phyloP scores from a whole-genome alignment of 345 rosid genomes.

The Salix caprea region DNA sequence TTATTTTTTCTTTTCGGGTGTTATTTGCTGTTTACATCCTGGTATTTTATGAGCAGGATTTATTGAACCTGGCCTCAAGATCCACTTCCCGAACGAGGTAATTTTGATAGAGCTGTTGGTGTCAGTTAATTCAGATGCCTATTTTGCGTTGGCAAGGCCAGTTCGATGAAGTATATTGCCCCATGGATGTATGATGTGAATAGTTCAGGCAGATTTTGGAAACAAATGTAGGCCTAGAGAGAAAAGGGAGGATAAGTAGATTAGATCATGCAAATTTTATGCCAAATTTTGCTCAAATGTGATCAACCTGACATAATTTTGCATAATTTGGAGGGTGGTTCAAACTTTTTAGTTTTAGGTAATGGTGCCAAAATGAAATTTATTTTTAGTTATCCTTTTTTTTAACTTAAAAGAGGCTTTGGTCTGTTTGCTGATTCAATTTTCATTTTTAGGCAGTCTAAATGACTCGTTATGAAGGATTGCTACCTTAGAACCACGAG shows the following conservation, averaged over 20 bases:
- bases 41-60: constrained; percentile 37
- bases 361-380: no score
- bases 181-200: not conserved
- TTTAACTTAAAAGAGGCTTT: no score
- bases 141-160: constrained; percentile 70
- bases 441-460: no score
- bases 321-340: no score
- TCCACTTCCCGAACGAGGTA: constrained; percentile 38
- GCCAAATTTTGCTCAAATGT: no score
- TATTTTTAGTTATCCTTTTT: no score
- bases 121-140: constrained; percentile 47
- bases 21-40: not conserved
- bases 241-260: not conserved
- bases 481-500: no score
- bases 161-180: constrained; percentile 11
- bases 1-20: not conserved
- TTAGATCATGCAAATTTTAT: not conserved
- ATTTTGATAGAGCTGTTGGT: constrained; percentile 62
- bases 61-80: constrained; percentile 57
- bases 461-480: no score
- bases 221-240: not conserved
- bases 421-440: no score
- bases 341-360: no score
- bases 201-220: not conserved
- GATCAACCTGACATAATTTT: no score